phyloP scores from a whole-genome alignment of 768 basidiomycete species.

The Ephemerocybe angulata region DNA sequence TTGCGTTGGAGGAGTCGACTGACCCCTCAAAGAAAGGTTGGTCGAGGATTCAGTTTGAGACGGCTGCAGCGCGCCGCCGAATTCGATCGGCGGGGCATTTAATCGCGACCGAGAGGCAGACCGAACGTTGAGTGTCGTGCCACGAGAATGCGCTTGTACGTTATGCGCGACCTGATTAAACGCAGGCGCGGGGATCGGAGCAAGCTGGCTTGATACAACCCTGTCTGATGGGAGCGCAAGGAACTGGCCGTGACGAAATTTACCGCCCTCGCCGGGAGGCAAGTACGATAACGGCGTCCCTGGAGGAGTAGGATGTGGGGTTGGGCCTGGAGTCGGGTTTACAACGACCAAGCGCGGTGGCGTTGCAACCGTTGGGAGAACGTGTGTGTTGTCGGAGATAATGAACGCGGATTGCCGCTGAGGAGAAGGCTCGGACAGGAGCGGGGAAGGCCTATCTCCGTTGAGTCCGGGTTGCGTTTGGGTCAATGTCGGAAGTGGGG shows the following conservation, averaged over 20 bases:
- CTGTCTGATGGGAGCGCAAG: not conserved
- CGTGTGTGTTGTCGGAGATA: not conserved
- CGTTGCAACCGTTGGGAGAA: slow-evolving; percentile 9
- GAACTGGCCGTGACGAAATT: slow-evolving; percentile 1
- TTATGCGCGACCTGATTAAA: not conserved
- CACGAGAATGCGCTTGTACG: not conserved
- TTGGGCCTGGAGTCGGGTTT: slow-evolving; percentile 73
- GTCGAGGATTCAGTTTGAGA: not conserved
- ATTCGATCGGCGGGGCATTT: not conserved
- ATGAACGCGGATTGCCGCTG: not conserved
- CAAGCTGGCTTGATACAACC: not conserved
- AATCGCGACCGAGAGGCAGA: not conserved
- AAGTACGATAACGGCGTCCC: slow-evolving; percentile 50
- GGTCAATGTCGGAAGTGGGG: not conserved
- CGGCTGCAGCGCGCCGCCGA: not conserved
- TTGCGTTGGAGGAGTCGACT: not conserved
- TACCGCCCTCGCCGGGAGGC: not conserved
- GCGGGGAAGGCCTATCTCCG: not conserved
- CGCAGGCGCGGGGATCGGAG: not conserved
- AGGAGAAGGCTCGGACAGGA: not conserved
- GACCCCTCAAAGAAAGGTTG: not conserved
- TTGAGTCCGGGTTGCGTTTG: not conserved
- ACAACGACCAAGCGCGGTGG: slow-evolving; percentile 64
- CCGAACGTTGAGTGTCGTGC: not conserved
- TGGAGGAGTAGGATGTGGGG: slow-evolving; percentile 77